phyloP scores from a whole-genome alignment of 305 asterid genomes.

The Caryopteris hybrid region DNA sequence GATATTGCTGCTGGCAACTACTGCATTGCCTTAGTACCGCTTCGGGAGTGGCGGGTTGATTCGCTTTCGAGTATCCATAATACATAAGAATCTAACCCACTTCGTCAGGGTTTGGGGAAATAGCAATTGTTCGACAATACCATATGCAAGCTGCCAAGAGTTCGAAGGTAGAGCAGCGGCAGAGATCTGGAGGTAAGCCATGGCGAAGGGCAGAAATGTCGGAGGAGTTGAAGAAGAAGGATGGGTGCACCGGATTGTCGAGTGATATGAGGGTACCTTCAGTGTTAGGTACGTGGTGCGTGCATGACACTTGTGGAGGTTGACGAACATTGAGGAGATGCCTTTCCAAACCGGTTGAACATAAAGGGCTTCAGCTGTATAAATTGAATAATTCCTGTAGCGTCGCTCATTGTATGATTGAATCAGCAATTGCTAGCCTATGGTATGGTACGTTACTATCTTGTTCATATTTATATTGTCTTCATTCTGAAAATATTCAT shows the following conservation, averaged over 20 bases:
- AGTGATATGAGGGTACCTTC: slow-evolving; percentile 31
- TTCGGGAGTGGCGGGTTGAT: slow-evolving; percentile 30
- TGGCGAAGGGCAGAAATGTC: slow-evolving; percentile 41
- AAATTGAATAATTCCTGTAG: slow-evolving; percentile 39
- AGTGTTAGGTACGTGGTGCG: slow-evolving; percentile 33
- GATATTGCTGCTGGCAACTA: slow-evolving; percentile 26
- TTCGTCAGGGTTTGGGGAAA: slow-evolving; percentile 33
- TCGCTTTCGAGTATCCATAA: slow-evolving; percentile 26
- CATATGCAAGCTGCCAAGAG: slow-evolving; percentile 38
- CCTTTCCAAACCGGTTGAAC: slow-evolving; percentile 48
- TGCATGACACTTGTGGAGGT: no score
- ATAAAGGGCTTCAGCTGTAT: slow-evolving; percentile 32
- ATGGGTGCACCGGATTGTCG: slow-evolving; percentile 32
- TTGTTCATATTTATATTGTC: no score
- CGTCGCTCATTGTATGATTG: slow-evolving; percentile 53
- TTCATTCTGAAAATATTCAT: no score
- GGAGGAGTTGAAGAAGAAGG: slow-evolving; percentile 36
- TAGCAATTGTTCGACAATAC: no score
- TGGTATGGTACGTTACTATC: no score
- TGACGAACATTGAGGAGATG: no score
- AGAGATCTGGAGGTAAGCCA: slow-evolving; percentile 26
- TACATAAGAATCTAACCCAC: slow-evolving; percentile 29
- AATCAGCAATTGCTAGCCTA: no score
- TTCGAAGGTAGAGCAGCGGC: slow-evolving; percentile 31
- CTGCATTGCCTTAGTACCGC: slow-evolving; percentile 47